Evolutionary conservation across 2,329 filamentous ascomycete genomes (phyloP).

Genomic region (Phyllosticta citribraziliensis): DNA sequence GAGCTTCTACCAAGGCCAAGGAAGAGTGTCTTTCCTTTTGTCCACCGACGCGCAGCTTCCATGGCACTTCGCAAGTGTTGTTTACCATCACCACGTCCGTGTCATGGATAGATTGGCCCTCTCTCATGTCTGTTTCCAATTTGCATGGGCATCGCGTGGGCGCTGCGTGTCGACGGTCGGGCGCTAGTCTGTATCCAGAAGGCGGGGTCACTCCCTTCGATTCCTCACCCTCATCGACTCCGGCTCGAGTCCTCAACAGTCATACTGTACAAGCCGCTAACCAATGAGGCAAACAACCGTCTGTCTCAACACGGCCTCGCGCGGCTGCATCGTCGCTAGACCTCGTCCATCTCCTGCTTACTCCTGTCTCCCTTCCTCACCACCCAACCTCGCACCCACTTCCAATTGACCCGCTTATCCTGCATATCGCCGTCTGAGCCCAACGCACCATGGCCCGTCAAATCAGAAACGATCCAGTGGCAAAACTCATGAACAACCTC

Average conservation of each 20-base stretch:
- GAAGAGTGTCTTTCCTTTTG: neutral
- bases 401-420: neutral
- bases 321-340: neutral
- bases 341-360: neutral
- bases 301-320: neutral
- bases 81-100: neutral
- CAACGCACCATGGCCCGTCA: neutral
- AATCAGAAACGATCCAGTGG: slow-evolving; percentile 1
- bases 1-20: neutral
- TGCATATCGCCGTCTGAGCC: neutral
- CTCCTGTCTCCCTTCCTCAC: neutral
- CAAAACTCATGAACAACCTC: slow-evolving; percentile 6
- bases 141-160: neutral
- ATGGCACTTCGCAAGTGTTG: neutral
- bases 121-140: neutral
- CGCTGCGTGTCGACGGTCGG: neutral
- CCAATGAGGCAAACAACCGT: neutral
- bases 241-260: neutral
- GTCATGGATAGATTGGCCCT: neutral
- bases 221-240: neutral
- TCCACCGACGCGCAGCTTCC: neutral
- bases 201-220: neutral
- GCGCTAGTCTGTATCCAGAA: neutral
- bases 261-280: neutral
- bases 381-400: neutral